Evolutionary conservation across 75 land plant species (phyloP).

Genomic region (Sequoia sempervirens): DNA sequence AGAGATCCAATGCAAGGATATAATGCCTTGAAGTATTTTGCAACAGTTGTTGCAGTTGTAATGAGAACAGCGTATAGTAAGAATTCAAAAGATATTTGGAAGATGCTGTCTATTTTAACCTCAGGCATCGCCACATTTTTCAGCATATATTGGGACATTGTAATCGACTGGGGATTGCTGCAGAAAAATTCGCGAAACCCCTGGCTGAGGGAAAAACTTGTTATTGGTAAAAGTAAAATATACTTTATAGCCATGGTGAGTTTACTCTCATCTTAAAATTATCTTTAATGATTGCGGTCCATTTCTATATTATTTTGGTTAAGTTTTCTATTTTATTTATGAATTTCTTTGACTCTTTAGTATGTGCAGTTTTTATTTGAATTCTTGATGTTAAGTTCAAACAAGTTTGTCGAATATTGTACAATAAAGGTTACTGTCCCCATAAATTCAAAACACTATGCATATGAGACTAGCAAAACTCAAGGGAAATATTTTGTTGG

Average conservation of each 20-base stretch:
- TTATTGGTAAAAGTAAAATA: slow-evolving; percentile 58
- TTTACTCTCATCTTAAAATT: background rate
- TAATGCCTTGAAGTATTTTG: slow-evolving; percentile 83
- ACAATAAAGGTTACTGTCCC: background rate
- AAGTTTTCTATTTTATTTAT: background rate
- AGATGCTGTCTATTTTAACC: slow-evolving; percentile 48
- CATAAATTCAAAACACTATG: background rate
- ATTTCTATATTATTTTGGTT: background rate
- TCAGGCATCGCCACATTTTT: slow-evolving; percentile 74
- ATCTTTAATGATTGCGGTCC: background rate
- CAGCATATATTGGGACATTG: slow-evolving; percentile 91
- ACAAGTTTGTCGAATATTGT: background rate
- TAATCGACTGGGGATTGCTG: slow-evolving; percentile 89
- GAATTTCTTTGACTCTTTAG: background rate
- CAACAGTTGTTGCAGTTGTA: slow-evolving; percentile 91
- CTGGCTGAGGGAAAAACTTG: slow-evolving; percentile 86
- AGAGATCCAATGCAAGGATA: slow-evolving; percentile 48
- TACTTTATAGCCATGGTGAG: slow-evolving; percentile 89
- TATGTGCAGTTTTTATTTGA: background rate
- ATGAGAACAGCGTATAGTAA: slow-evolving; percentile 50
- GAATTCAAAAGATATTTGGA: slow-evolving; percentile 34
- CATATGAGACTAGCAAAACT: background rate
- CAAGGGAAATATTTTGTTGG: background rate
- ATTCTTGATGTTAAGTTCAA: background rate
- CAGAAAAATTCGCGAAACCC: slow-evolving; percentile 56